A percentile compares a stretch with the other conserved stretches of the same genome.
Evolutionary conservation across 257 asterid genomes (phyloP).

Genomic region (Gentiana macrophylla): DNA sequence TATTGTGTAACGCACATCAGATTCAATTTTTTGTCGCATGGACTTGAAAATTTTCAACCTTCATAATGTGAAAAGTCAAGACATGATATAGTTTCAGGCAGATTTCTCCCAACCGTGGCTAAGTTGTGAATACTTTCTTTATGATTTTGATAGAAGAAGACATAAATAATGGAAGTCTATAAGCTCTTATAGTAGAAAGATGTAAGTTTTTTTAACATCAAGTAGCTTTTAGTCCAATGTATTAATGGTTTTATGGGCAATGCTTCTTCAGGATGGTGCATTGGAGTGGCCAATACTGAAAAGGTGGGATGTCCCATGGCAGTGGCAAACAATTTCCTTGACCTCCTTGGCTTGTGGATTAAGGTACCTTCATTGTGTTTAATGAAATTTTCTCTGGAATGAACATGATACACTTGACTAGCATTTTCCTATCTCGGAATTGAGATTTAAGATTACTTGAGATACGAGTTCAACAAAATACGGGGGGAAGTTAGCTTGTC

Average conservation of each 20-base stretch:
- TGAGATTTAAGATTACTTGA: not conserved
- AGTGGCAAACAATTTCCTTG: conserved; percentile 87
- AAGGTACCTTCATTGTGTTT: conserved; percentile 42
- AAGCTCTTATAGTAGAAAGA: not conserved
- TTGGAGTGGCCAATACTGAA: conserved; percentile 58
- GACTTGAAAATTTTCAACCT: no score
- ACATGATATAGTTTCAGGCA: no score
- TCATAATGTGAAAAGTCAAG: no score
- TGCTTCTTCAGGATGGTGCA: conserved; percentile 37
- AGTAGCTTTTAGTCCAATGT: not conserved
- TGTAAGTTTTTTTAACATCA: not conserved
- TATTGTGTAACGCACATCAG: no score
- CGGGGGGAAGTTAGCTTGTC: not conserved
- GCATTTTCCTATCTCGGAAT: not conserved
- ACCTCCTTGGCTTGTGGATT: conserved; percentile 93
- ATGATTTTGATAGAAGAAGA: not conserved
- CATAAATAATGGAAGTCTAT: no score
- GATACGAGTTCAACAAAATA: not conserved
- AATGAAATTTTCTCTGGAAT: not conserved
- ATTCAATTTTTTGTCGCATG: no score
- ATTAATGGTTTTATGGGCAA: conserved; percentile 7
- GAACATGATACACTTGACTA: not conserved
- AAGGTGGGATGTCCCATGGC: conserved; percentile 98
- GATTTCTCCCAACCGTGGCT: no score
- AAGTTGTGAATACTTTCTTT: not conserved